A percentile compares a stretch with the other conserved stretches of the same genome.
Conservation (phyloP, 495 filamentous ascomycete species). For the Annulohypoxylon maeteangense region DNA sequence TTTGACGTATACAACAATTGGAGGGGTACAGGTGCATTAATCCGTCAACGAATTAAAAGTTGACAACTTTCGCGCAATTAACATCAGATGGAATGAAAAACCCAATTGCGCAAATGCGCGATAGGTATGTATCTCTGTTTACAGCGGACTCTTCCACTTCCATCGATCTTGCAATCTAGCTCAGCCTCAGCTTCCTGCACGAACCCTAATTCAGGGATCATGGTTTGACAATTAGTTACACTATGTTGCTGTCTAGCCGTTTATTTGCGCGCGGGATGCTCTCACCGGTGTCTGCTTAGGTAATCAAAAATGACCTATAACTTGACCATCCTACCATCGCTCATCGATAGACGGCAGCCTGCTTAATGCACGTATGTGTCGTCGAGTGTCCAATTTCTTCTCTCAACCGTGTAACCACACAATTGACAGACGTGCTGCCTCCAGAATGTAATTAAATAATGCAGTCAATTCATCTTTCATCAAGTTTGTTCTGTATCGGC, state of each 20-base stretch:
- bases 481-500: not conserved
- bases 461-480: not conserved
- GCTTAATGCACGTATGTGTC: not conserved
- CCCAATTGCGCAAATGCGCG: not conserved
- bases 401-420: not conserved
- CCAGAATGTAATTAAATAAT: not conserved
- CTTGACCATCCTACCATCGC: too few species aligned
- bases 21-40: too few species aligned
- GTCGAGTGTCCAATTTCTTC: not conserved
- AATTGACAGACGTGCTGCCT: not conserved
- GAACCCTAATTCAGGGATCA: not conserved
- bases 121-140: too few species aligned
- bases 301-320: not conserved
- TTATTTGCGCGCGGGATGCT: not conserved
- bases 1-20: too few species aligned
- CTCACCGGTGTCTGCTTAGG: not conserved
- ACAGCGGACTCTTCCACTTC: not conserved
- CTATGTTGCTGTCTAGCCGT: not conserved
- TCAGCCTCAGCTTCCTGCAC: not conserved
- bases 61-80: too few species aligned
- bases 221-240: not conserved
- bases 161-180: not conserved
- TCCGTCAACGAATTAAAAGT: too few species aligned
- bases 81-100: not conserved
- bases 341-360: not conserved